Conservation (phyloP, 106 monocot species). For the Phalaenopsis equestris region DNA sequence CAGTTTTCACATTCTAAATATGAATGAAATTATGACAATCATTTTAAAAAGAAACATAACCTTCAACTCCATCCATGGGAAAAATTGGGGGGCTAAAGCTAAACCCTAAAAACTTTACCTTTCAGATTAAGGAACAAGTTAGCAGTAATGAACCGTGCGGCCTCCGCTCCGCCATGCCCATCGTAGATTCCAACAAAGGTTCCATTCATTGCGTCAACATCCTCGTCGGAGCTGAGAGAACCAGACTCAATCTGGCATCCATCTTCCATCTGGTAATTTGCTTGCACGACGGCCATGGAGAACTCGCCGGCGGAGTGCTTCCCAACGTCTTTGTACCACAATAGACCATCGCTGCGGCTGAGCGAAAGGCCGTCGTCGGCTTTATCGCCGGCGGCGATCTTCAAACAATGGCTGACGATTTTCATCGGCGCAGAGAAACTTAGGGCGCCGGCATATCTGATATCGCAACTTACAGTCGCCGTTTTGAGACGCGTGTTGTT, state of each 20-base stretch:
- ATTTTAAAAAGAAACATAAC: no score
- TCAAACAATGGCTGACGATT: constrained; percentile 3
- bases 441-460: neutral
- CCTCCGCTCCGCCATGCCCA: constrained; percentile 31
- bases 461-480: neutral
- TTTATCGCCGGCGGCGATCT: neutral
- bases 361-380: neutral
- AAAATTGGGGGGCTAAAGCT: neutral
- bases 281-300: constrained; percentile 35
- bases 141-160: constrained; percentile 20
- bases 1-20: no score
- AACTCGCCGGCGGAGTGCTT: constrained; percentile 26
- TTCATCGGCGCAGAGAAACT: constrained; percentile 1
- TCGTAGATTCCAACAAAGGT: constrained; percentile 34
- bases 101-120: constrained; percentile 8
- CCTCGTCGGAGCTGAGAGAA: constrained; percentile 12
- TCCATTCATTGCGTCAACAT: constrained; percentile 10
- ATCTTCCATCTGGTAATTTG: constrained; percentile 24
- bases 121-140: constrained; percentile 25
- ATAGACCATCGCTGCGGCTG: constrained; percentile 21
- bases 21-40: no score
- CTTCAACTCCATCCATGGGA: no score
- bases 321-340: constrained; percentile 31
- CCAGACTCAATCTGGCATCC: constrained; percentile 31
- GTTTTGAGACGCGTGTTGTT: neutral